Conservation (phyloP, 202 grass and related monocot species). For the Hordeum pubiflorum region DNA sequence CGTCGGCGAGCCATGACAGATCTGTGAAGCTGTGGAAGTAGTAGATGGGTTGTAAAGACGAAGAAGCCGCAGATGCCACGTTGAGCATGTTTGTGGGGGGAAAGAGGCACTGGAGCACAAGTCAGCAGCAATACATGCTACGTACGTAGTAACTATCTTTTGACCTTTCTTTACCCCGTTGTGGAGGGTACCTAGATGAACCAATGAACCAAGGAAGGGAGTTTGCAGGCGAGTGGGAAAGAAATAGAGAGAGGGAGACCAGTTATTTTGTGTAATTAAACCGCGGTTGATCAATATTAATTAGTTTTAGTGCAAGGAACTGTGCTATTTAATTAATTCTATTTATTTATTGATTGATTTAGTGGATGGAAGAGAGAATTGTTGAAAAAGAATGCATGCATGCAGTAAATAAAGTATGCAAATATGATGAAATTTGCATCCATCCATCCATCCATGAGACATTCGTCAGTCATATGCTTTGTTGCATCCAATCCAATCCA, state of each 20-base stretch:
- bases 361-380: not conserved
- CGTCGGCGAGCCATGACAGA: slow-evolving; percentile 87
- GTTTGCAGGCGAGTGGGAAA: too few species aligned
- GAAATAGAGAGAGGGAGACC: too few species aligned
- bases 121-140: too few species aligned
- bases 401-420: not conserved
- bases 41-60: not conserved
- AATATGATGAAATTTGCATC: not conserved
- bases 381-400: not conserved
- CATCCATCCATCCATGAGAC: not conserved
- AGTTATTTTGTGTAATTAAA: not conserved
- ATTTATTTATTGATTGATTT: not conserved
- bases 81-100: not conserved
- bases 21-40: slow-evolving; percentile 91
- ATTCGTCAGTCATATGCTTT: not conserved
- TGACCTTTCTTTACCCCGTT: not conserved
- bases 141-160: too few species aligned
- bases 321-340: not conserved
- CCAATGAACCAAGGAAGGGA: too few species aligned
- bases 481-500: not conserved
- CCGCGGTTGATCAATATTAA: not conserved
- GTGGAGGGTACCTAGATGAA: too few species aligned
- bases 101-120: not conserved
- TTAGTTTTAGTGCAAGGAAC: not conserved
- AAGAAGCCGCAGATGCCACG: too few species aligned